Base-by-base conservation (phyloP, 768 basidiomycete genomes). In the Amanita jacksonii region DNA sequence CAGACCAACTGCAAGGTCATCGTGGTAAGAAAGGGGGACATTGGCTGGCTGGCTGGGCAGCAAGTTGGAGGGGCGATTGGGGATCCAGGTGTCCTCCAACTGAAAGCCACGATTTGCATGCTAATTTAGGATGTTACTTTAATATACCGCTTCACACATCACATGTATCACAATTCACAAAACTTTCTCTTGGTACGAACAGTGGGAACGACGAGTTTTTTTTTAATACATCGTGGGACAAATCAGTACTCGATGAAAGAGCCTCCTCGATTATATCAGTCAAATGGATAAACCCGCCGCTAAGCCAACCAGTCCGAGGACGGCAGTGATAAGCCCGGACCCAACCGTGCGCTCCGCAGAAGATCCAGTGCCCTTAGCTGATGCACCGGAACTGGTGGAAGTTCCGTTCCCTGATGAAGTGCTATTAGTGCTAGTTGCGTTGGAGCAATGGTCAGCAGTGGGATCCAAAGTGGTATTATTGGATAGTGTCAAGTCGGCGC, bases 401-500 rank as follows among this genome's bases (percentile, higher is more conserved):
- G 16, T 19, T 9, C 54, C 49, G 33, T 47, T 41, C n/a, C n/a
- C n/a, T 19, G 39, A 30, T 25, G 31, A 30, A 38, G 48, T 52
- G 22, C 50, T 12, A 31, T 45, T 18, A 38, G 36, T 37, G 18
- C 46, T 51, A 42, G 62, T 65, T 22, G 59, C 61, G 49, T 69
- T 66, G 8, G 52, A 49, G 51, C 68, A 70, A 35, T 57, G 55
- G 24, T 28, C 30, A 9, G 65, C 55, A 43, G 64, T 70, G 27
- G 70, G 62, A 1, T 77, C 69, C 24, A 77, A 62, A 13, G 66
- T 70, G 49, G 67, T 66, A 53, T 58, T 70, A n/a, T 65, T 70
- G 32, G 78, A 72, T 24, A 93, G 64, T 15, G 80, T 79, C 52
- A 92, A 59, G 62, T 92, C 90, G 27, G 89, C 73, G 56, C 88